Evolutionary conservation across 768 basidiomycete genomes (phyloP), one percentile per base, ranked within the genome.

Genomic region (Austroboletus festivus): DNA sequence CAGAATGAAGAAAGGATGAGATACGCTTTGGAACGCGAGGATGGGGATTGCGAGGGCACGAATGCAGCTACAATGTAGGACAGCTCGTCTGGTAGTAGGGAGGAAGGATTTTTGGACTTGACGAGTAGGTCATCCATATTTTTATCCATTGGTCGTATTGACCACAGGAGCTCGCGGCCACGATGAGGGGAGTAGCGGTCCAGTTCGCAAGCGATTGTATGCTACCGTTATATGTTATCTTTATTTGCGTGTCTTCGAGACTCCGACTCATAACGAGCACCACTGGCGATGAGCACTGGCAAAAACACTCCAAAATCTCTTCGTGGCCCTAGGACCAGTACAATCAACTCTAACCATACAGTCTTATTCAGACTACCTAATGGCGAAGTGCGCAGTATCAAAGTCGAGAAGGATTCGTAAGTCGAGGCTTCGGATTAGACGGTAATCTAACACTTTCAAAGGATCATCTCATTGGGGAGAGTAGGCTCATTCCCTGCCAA

Each of bases 401-500:
- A 88, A 66, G 68, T 89, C 30, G 83, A 88, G 50, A 74, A 76
- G 62, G 78, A 87, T 65, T 71, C 78, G 92, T 93, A 64, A 67
- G 87, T 68, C 38, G 10, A 44, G 24, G 18, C 40, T 28, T 43
- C 8, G 5, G 7, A 28, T 12, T 28, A 7, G 2, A 13, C 28
- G 21, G n/a, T 8, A 47, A 40, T 30, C 35, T 39, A 31, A 52
- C 44, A 38, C 48, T 26, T 23, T 33, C 56, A 18, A 60, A 94
- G 93, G 40, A 80, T 73, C 15, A 67, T 93, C 39, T 78, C 80
- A 28, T 71, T 96, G 18, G 93, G 93, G 52, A 90, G 89, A 68
- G 84, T 88, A 51, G 96, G 95, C 11, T 79, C 83, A 4, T 97
- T 99, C 68, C 68, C 78, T 50, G 77, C 84, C 16, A 81, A 82